Evolutionary conservation across 2,329 filamentous ascomycete genomes (phyloP).

Genomic region (Seiridium cupressi): DNA sequence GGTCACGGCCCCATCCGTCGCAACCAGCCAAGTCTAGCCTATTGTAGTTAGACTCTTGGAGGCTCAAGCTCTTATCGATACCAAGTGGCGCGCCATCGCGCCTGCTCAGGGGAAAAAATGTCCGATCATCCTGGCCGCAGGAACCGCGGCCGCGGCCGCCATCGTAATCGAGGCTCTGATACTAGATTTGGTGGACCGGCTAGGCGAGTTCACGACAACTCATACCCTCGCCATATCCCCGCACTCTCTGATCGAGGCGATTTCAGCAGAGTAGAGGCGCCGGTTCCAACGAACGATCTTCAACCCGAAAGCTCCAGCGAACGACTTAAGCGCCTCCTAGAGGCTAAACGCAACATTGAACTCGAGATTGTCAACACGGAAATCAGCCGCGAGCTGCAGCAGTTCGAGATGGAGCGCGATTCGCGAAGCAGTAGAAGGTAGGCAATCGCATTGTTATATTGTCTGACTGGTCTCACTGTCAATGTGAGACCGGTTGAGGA

Average conservation of each 20-base stretch:
- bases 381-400: background rate
- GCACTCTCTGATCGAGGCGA: no score
- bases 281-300: background rate
- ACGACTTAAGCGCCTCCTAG: background rate
- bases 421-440: conserved; percentile 26
- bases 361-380: background rate
- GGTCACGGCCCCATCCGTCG: no score
- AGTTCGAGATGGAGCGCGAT: conserved; percentile 25
- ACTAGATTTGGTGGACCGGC: background rate
- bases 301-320: background rate
- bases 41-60: background rate
- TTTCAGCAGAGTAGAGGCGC: background rate
- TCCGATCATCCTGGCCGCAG: background rate
- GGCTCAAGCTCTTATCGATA: background rate
- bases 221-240: no score
- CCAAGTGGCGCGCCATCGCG: background rate
- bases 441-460: background rate
- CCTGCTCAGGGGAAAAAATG: background rate
- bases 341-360: background rate
- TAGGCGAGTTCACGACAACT: no score
- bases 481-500: background rate
- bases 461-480: background rate
- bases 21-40: no score
- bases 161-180: background rate
- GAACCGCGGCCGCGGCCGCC: background rate